phyloP scores from a whole-genome alignment of 768 basidiomycete species.

The Melanogaster broomeanus region DNA sequence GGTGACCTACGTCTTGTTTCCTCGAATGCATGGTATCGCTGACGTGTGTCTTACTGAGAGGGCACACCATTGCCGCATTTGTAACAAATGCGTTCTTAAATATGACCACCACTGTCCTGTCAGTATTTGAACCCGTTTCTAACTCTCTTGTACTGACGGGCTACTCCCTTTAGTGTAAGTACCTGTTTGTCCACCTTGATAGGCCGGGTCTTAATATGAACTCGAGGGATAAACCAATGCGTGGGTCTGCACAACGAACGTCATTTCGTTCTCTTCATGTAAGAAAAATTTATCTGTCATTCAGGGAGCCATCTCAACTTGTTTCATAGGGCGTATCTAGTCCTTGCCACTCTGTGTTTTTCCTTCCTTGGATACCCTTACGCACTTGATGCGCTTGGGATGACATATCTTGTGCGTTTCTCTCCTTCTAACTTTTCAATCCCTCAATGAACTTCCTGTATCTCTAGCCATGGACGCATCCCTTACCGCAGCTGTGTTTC shows the following conservation, averaged over 20 bases:
- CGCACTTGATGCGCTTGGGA: conserved; percentile 59
- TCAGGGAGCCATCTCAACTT: background rate
- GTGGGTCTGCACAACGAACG: conserved; percentile 95
- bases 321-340: conserved; percentile 70
- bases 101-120: conserved; percentile 93
- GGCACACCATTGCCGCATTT: conserved; percentile 91
- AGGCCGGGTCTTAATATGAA: conserved; percentile 1
- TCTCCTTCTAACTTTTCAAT: background rate
- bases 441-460: background rate
- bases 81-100: conserved; percentile 86
- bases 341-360: conserved; percentile 65
- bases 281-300: conserved; percentile 22
- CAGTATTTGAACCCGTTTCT: conserved; percentile 34
- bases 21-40: conserved; percentile 2
- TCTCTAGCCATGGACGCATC: conserved; percentile 52
- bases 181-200: background rate
- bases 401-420: conserved; percentile 44
- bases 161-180: conserved; percentile 40
- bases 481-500: conserved; percentile 68
- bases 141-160: background rate
- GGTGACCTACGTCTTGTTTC: conserved; percentile 44
- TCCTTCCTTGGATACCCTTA: conserved; percentile 62
- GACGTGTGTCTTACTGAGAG: conserved; percentile 50
- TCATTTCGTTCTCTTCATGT: conserved; percentile 96
- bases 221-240: conserved; percentile 92